Evolutionary conservation across 768 basidiomycete genomes (phyloP).

Genomic region (Macrocybe gigantea): DNA sequence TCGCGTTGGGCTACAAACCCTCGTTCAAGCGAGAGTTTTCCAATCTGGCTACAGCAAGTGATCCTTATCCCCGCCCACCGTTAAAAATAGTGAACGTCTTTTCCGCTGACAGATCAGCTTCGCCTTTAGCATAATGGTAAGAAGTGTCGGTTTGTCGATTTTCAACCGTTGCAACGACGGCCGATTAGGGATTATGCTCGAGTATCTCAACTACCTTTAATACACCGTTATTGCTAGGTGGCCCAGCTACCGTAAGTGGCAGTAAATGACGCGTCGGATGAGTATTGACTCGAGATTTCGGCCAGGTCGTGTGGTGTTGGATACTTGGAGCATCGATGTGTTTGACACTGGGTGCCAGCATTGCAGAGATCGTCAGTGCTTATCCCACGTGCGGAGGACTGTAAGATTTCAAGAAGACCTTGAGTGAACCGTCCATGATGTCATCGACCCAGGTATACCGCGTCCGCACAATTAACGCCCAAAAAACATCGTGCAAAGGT

Average conservation of each 20-base stretch:
- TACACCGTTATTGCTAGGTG: conserved; percentile 63
- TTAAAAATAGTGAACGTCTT: background rate
- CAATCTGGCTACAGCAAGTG: conserved; percentile 67
- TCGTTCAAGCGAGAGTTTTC: conserved; percentile 85
- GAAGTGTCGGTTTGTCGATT: background rate
- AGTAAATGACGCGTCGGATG: too few species aligned
- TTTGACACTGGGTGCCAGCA: conserved; percentile 66
- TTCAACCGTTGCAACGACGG: background rate
- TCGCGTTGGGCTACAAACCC: conserved; percentile 66
- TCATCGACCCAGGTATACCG: conserved; percentile 54
- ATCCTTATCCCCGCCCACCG: background rate
- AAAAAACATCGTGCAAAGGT: conserved; percentile 59
- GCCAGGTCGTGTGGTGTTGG: conserved; percentile 67
- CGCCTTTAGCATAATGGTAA: conserved; percentile 73
- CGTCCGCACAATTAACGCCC: conserved; percentile 70
- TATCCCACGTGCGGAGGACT: conserved; percentile 72
- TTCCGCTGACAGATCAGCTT: conserved; percentile 50
- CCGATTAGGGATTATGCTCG: conserved; percentile 57
- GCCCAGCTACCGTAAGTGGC: conserved; percentile 55
- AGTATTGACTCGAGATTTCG: too few species aligned
- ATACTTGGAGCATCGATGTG: conserved; percentile 68
- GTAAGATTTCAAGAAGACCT: conserved; percentile 24
- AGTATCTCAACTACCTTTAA: conserved; percentile 77
- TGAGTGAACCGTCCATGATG: background rate
- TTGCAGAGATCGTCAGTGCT: conserved; percentile 74